These are phyloP conservation scores for Russula brevipes DNA, from an alignment of 768 basidiomycete genomes.

Conservation along the genomic window DNA sequence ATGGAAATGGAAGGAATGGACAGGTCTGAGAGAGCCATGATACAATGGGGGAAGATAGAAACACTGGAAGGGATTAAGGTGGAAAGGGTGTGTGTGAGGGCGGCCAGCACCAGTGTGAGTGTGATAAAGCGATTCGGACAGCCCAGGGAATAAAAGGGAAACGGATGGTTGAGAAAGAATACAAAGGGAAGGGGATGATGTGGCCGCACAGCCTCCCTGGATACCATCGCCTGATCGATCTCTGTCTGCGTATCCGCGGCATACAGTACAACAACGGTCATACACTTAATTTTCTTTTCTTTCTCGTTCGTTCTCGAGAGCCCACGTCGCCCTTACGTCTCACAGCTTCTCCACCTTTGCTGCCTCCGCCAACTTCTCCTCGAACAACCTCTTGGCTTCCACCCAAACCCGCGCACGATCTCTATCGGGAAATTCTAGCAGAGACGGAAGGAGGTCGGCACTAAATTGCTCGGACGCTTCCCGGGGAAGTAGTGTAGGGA, in stretches of 20 bases:
- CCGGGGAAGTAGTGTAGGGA: constrained; percentile 90
- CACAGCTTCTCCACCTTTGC: constrained; percentile 31
- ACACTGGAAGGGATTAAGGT: constrained; percentile 8
- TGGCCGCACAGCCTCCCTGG: background rate
- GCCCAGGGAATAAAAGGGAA: constrained; percentile 32
- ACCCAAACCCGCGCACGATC: constrained; percentile 73
- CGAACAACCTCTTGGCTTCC: constrained; percentile 81
- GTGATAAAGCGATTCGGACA: constrained; percentile 16
- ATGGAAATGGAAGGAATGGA: constrained; percentile 65
- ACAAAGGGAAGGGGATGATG: constrained; percentile 28
- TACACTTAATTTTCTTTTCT: too few relatives aligned
- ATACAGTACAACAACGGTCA: too few relatives aligned
- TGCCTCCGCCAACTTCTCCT: constrained; percentile 57
- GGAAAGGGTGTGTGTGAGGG: constrained; percentile 22
- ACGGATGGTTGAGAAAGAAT: constrained; percentile 10
- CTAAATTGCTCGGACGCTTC: constrained; percentile 98
- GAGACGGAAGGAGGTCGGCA: constrained; percentile 74
- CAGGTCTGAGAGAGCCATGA: constrained; percentile 33
- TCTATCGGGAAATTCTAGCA: constrained; percentile 70
- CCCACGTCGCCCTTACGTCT: background rate
- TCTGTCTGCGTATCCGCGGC: too few relatives aligned
- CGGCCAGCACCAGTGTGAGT: constrained; percentile 35
- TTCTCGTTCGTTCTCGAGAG: too few relatives aligned
- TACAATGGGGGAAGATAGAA: constrained; percentile 27
- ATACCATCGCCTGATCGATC: background rate